These are phyloP conservation scores for Fraxinus excelsior DNA, from an alignment of 257 asterid species.

Conservation along the genomic window DNA sequence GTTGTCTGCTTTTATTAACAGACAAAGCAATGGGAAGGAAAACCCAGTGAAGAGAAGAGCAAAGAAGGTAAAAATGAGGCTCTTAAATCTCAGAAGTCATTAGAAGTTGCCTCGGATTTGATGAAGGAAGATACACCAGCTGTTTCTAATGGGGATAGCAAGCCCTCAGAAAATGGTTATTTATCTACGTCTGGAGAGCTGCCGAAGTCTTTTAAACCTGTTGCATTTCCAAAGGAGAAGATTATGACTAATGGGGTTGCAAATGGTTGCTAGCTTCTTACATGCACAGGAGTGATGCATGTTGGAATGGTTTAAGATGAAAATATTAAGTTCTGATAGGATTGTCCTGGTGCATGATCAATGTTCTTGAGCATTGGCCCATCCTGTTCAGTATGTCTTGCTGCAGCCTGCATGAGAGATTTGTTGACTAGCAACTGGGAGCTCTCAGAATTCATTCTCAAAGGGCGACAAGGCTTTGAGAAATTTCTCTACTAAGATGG, in stretches of 20 bases:
- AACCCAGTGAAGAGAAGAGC: slow-evolving; percentile 29
- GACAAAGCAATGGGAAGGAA: slow-evolving; percentile 33
- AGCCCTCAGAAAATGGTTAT: background rate
- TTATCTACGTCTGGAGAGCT: slow-evolving; percentile 26
- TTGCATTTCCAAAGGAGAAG: slow-evolving; percentile 38
- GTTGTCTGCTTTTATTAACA: background rate
- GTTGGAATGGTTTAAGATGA: background rate
- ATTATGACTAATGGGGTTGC: slow-evolving; percentile 41
- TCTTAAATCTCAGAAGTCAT: slow-evolving; percentile 27
- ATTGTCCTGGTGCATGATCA: slow-evolving; percentile 5
- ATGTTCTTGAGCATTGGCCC: background rate
- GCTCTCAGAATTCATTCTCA: slow-evolving; percentile 1
- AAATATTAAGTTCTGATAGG: background rate
- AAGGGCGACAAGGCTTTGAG: slow-evolving; percentile 15
- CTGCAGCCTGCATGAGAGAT: slow-evolving; percentile 10
- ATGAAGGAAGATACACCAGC: slow-evolving; percentile 21
- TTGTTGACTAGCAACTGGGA: slow-evolving; percentile 5
- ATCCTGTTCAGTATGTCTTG: background rate
- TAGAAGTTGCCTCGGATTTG: slow-evolving; percentile 26
- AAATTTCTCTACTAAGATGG: background rate
- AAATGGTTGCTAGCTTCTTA: slow-evolving; percentile 45
- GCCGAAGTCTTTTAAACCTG: slow-evolving; percentile 21
- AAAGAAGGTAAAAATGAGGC: slow-evolving; percentile 34
- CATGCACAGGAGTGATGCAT: slow-evolving; percentile 23
- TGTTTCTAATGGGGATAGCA: slow-evolving; percentile 25